Evolutionary conservation across 306 rosid genomes (phyloP).

Genomic region (Mimosa bimucronata): DNA sequence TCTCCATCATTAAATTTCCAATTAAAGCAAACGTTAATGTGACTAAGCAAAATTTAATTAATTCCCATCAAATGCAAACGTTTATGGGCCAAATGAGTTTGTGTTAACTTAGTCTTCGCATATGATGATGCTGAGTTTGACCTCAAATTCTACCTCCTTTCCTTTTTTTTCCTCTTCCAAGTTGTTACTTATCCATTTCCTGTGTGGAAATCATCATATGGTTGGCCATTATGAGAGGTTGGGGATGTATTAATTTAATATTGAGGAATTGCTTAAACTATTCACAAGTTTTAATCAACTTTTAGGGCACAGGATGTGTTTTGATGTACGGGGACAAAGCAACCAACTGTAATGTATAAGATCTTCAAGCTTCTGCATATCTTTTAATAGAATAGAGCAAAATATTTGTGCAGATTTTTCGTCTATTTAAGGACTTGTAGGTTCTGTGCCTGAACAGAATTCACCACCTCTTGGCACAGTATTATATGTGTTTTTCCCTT

Average conservation of each 20-base stretch:
- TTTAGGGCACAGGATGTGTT: slow-evolving; percentile 63
- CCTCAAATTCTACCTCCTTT: neutral
- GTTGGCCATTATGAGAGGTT: slow-evolving; percentile 62
- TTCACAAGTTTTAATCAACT: slow-evolving; percentile 51
- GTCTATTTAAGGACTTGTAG: neutral
- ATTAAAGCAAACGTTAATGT: slow-evolving; percentile 34
- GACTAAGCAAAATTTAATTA: neutral
- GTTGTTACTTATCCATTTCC: slow-evolving; percentile 21
- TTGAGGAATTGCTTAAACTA: slow-evolving; percentile 29
- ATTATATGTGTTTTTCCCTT: neutral
- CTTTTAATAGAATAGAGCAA: slow-evolving; percentile 12
- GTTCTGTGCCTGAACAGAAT: slow-evolving; percentile 48
- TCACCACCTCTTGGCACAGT: slow-evolving; percentile 35
- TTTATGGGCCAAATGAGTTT: slow-evolving; percentile 16
- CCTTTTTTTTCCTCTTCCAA: neutral
- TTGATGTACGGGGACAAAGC: slow-evolving; percentile 52
- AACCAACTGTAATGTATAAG: slow-evolving; percentile 43
- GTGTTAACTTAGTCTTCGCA: neutral
- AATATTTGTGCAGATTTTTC: slow-evolving; percentile 16
- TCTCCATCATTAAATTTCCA: slow-evolving; percentile 35
- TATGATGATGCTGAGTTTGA: slow-evolving; percentile 31
- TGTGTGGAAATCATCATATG: slow-evolving; percentile 46
- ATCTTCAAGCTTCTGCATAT: slow-evolving; percentile 39
- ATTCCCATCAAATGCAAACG: slow-evolving; percentile 31
- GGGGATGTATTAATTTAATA: slow-evolving; percentile 39